phyloP scores from a whole-genome alignment of 192 early-diverging fungal genomes.

The Backusella macrospora region DNA sequence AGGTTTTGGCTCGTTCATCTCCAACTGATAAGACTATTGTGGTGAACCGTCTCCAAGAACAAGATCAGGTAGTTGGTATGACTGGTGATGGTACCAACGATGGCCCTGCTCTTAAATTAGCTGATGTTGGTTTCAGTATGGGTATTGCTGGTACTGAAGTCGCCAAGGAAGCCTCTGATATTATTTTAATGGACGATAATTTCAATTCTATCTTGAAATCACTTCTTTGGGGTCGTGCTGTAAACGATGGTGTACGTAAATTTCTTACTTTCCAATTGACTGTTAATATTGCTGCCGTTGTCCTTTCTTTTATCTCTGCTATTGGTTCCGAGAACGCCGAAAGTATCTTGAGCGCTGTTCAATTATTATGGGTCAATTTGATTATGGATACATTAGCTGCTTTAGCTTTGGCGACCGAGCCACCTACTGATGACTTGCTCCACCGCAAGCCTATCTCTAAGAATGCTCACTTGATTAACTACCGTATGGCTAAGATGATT shows the following conservation, averaged over 20 bases:
- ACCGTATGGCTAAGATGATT: slow-evolving; percentile 92
- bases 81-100: slow-evolving; percentile 89
- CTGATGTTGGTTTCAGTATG: slow-evolving; percentile 94
- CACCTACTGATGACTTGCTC: slow-evolving; percentile 83
- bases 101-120: slow-evolving; percentile 82
- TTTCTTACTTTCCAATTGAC: slow-evolving; percentile 89
- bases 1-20: slow-evolving; percentile 86
- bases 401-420: slow-evolving; percentile 87
- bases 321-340: slow-evolving; percentile 65
- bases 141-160: slow-evolving; percentile 88
- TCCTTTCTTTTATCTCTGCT: slow-evolving; percentile 69
- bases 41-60: slow-evolving; percentile 72
- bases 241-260: slow-evolving; percentile 83
- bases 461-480: slow-evolving; percentile 78
- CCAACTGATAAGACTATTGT: slow-evolving; percentile 92
- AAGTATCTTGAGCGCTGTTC: slow-evolving; percentile 84
- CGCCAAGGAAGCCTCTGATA: slow-evolving; percentile 80
- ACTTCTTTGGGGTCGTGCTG: slow-evolving; percentile 78
- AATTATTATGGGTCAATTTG: slow-evolving; percentile 94
- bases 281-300: slow-evolving; percentile 79
- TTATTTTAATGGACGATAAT: slow-evolving; percentile 89
- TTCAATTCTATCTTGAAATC: slow-evolving; percentile 82
- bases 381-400: slow-evolving; percentile 95
- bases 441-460: slow-evolving; percentile 76
- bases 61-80: slow-evolving; percentile 72